Evolutionary conservation across 345 rosid genomes (phyloP), one percentile per base, ranked within the genome.

Genomic region (Firmiana major): DNA sequence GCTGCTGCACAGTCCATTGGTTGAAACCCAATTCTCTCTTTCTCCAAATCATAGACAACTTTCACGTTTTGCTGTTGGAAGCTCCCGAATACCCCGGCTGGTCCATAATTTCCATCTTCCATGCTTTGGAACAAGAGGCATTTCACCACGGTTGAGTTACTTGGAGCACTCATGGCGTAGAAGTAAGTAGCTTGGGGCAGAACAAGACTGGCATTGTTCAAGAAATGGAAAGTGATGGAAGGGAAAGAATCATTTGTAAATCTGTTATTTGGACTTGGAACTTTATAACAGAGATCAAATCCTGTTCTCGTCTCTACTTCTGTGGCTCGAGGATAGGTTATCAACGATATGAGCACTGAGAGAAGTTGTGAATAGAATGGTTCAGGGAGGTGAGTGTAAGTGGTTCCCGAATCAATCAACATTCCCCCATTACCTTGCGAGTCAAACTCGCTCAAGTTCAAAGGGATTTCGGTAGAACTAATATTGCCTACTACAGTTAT

Each of bases 31-130:
- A 94, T 81, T 78, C 97, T 92, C 60, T 85, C 90, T 17, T 87
- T 87, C 86, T 84, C 88, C 88, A 94, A 81, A 80, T 94, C 97
- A 86, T 94, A 92, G 13, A 91, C 89, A 38, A 94, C 91, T 73
- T 89, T 77, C 77, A 92, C 82, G 77, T 94, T 87, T 65, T 92
- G 97, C 64, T 94, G 98, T 22, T 94, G 98, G 84, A 91, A 94
- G 81, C 90, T 92, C 81, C 97, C 97, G 8, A 90, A 89, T 15
- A 92, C 90, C 4, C 88, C 97, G 2, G 92, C 93, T 0, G 97
- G 97, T 68, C 98, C 98, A 54, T 85, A 81, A 9, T 88, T 86
- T 2, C 83, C 91, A 66, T 87, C 94, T 59, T 89, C 88, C 97
- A 91, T 91, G 83, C 87, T 83, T 68, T 87, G 92, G 69, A 90